phyloP scores from a whole-genome alignment of 192 early-diverging fungal genomes.

The Mortierella claussenii region DNA sequence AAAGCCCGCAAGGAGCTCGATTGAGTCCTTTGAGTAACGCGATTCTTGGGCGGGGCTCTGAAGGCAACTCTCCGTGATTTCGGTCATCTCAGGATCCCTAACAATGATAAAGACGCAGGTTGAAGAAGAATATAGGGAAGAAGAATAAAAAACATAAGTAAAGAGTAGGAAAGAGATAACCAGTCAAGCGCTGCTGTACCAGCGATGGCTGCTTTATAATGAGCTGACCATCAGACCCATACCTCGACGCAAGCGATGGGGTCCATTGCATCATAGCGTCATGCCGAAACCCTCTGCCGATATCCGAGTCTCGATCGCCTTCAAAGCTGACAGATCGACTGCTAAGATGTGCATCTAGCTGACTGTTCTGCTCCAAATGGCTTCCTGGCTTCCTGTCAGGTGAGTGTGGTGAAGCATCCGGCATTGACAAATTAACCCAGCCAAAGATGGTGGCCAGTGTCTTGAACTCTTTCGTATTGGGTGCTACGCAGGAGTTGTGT shows the following conservation, averaged over 20 bases:
- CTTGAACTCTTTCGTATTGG: constrained; percentile 54
- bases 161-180: neutral
- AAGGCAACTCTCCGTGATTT: constrained; percentile 5
- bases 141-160: too few relatives aligned
- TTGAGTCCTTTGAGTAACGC: neutral
- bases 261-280: constrained; percentile 2
- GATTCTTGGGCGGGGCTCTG: constrained; percentile 11
- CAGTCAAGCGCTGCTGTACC: too few relatives aligned
- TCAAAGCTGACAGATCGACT: neutral
- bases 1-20: neutral
- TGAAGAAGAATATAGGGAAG: too few relatives aligned
- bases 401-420: constrained; percentile 4
- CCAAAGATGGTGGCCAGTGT: constrained; percentile 57
- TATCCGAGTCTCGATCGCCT: constrained; percentile 24
- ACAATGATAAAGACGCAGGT: neutral
- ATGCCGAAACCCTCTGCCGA: neutral
- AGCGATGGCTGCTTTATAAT: too few relatives aligned
- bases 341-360: neutral
- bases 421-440: constrained; percentile 44
- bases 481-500: constrained; percentile 54
- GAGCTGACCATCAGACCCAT: too few relatives aligned
- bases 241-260: constrained; percentile 19
- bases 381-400: too few relatives aligned
- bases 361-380: neutral
- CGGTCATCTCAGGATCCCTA: neutral